A percentile compares a stretch with the other conserved stretches of the same genome.
Conservation (phyloP, 2,329 filamentous ascomycete species). For the Trichoderma pleuroti region DNA sequence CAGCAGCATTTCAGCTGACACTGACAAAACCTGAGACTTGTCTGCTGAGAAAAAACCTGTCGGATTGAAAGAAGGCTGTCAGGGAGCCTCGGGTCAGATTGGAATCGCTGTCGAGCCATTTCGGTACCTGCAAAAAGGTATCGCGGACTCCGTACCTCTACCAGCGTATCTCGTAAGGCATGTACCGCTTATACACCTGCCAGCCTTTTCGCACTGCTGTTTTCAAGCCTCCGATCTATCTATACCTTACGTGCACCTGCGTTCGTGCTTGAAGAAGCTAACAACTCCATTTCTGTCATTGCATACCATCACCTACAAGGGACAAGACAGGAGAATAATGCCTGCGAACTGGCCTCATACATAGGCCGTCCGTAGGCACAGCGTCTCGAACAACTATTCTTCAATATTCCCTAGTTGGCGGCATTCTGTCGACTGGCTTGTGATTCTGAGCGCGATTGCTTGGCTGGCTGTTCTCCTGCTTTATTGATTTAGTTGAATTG, state of each 20-base stretch:
- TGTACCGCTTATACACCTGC: not conserved
- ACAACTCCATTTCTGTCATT: not conserved
- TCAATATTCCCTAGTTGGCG: not conserved
- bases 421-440: not conserved
- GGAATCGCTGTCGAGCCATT: not conserved
- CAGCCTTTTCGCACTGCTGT: too few species aligned
- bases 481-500: not conserved
- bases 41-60: too few species aligned
- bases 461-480: not conserved
- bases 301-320: not conserved
- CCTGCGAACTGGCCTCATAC: not conserved
- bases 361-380: not conserved
- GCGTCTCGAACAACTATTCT: not conserved
- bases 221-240: too few species aligned
- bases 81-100: not conserved
- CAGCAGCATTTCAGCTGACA: not conserved
- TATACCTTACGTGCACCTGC: not conserved
- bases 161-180: not conserved
- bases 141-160: not conserved
- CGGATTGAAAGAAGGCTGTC: not conserved
- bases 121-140: not conserved
- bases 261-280: not conserved
- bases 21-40: not conserved
- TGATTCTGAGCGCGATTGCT: not conserved
- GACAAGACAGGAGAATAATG: too few species aligned